These are phyloP conservation scores for Filobasidium wieringae DNA, from an alignment of 768 basidiomycete genomes.

Conservation along the genomic window DNA sequence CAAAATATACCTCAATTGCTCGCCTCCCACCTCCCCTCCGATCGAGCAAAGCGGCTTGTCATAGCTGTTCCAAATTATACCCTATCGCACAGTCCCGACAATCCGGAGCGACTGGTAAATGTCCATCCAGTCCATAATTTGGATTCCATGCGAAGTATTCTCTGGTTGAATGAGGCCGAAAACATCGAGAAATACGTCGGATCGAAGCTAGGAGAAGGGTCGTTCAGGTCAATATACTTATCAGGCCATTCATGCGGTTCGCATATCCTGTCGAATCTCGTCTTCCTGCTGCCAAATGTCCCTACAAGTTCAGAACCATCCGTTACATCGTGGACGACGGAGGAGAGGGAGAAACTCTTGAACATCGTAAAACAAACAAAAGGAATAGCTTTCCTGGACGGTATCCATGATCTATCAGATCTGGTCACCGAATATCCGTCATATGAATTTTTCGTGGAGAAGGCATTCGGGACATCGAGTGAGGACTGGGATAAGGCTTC, in stretches of 20 bases:
- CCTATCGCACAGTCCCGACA: constrained; percentile 11
- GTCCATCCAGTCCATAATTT: constrained; percentile 9
- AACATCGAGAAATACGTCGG: not conserved
- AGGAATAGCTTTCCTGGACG: constrained; percentile 20
- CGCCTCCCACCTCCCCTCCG: not conserved
- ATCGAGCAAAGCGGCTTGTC: not conserved
- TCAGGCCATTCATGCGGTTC: constrained; percentile 16
- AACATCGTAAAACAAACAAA: not conserved
- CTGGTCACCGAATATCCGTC: constrained; percentile 24
- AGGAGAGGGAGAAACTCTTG: not conserved
- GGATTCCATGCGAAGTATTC: not conserved
- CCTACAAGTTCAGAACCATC: not conserved
- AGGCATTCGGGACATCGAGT: constrained; percentile 16
- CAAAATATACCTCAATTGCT: constrained; percentile 2
- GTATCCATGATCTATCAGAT: constrained; percentile 22
- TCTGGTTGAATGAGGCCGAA: not conserved
- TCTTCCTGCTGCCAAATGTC: not conserved
- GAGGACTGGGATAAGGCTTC: not conserved
- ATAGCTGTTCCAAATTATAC: constrained; percentile 14
- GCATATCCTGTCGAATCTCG: constrained; percentile 9
- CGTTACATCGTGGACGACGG: not conserved
- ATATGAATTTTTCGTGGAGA: constrained; percentile 19
- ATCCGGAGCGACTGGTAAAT: constrained; percentile 2
- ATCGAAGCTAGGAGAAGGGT: not conserved
- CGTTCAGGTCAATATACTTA: not conserved